Evolutionary conservation across 495 filamentous ascomycete species (phyloP).

Genomic region (Beverwykella pulmonaria): DNA sequence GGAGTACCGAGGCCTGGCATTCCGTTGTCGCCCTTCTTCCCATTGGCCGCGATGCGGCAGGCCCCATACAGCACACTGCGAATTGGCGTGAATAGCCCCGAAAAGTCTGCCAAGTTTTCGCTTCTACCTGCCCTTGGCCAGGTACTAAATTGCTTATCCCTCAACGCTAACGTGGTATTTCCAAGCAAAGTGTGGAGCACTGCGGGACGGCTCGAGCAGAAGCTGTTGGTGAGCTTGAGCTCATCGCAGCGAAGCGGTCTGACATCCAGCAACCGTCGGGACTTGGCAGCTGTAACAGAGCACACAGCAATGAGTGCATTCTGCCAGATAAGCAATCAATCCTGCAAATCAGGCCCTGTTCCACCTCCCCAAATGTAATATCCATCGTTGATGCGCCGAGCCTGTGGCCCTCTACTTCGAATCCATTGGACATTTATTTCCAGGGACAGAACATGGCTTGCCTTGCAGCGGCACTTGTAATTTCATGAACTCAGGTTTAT

Average conservation of each 20-base stretch:
- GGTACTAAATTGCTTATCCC: not conserved
- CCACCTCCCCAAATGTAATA: slow-evolving; percentile 12
- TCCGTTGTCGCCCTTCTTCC: not conserved
- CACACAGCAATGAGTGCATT: slow-evolving; percentile 2
- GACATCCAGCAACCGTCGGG: not conserved
- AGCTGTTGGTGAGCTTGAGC: not conserved
- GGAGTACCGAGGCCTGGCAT: not conserved
- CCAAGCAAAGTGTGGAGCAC: not conserved
- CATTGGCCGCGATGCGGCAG: not conserved
- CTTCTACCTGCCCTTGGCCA: not conserved
- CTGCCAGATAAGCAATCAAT: slow-evolving; percentile 26
- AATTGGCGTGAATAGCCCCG: not conserved
- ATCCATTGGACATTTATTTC: slow-evolving; percentile 27
- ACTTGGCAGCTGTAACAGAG: not conserved
- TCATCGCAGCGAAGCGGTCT: slow-evolving; percentile 10
- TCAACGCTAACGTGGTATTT: slow-evolving; percentile 1
- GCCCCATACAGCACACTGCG: not conserved
- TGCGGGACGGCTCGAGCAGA: slow-evolving; percentile 8
- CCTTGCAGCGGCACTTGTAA: not conserved
- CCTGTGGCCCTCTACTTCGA: slow-evolving; percentile 18
- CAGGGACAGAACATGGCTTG: slow-evolving; percentile 2
- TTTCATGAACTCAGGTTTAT: not conserved
- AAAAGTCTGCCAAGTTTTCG: not conserved
- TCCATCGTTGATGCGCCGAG: slow-evolving; percentile 23
- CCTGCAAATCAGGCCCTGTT: slow-evolving; percentile 23